These are phyloP conservation scores for Auriscalpium vulgare DNA, from an alignment of 768 basidiomycete genomes.

Conservation along the genomic window DNA sequence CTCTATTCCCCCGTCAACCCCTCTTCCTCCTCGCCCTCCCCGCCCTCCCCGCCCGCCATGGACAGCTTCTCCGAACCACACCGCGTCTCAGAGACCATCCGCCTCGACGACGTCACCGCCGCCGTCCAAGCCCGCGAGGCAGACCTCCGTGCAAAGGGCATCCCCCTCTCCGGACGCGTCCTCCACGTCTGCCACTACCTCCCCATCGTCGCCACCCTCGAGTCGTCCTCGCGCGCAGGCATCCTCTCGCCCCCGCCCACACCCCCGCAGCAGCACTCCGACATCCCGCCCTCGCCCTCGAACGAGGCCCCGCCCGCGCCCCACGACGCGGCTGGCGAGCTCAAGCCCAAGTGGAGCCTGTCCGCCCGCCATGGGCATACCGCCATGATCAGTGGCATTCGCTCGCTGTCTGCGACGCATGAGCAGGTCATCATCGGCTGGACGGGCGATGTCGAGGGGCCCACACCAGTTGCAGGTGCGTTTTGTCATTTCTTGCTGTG, in stretches of 20 bases:
- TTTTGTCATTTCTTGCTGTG: neutral
- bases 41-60: slow-evolving; percentile 29
- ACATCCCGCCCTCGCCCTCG: slow-evolving; percentile 30
- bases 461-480: slow-evolving; percentile 22
- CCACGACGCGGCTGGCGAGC: slow-evolving; percentile 8
- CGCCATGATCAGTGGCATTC: slow-evolving; percentile 92
- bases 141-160: slow-evolving; percentile 59
- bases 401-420: slow-evolving; percentile 72
- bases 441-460: slow-evolving; percentile 75
- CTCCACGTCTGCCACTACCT: slow-evolving; percentile 91
- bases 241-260: slow-evolving; percentile 72
- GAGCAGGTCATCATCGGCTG: slow-evolving; percentile 91
- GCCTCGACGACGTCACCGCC: slow-evolving; percentile 63
- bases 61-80: slow-evolving; percentile 65
- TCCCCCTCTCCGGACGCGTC: slow-evolving; percentile 78
- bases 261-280: slow-evolving; percentile 51
- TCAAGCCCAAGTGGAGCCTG: slow-evolving; percentile 57
- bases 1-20: neutral
- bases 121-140: slow-evolving; percentile 68
- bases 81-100: slow-evolving; percentile 35
- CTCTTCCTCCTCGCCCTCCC: neutral
- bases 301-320: slow-evolving; percentile 11
- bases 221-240: slow-evolving; percentile 28
- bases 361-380: slow-evolving; percentile 80
- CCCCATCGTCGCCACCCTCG: slow-evolving; percentile 64